Conservation (phyloP, 1,139 yeast genomes). For the Yamadazyma conglobata region DNA sequence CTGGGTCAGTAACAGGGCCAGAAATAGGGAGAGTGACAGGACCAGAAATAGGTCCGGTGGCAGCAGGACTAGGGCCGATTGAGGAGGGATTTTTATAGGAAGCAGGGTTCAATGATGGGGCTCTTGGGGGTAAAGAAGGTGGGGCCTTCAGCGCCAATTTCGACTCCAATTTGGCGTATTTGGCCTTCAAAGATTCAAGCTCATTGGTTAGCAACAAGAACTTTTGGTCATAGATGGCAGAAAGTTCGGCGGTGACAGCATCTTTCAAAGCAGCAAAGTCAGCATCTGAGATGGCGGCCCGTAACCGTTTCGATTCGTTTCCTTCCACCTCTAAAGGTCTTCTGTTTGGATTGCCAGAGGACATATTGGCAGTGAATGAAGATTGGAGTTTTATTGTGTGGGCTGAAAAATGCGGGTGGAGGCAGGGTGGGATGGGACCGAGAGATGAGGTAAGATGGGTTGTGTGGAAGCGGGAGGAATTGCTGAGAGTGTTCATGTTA, state of each 20-base stretch:
- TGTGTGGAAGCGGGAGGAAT: too few relatives aligned
- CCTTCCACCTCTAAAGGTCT: conserved; percentile 5
- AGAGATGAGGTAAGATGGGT: neutral
- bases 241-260: conserved; percentile 17
- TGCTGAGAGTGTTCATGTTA: too few relatives aligned
- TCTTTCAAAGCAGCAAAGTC: conserved; percentile 14
- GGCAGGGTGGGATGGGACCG: too few relatives aligned
- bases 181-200: conserved; percentile 17
- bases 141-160: conserved; percentile 8
- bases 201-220: conserved; percentile 21
- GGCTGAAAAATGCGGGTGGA: too few relatives aligned
- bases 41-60: too few relatives aligned
- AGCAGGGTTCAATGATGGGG: neutral
- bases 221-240: conserved; percentile 19
- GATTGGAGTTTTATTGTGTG: too few relatives aligned
- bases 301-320: conserved; percentile 4
- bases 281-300: neutral
- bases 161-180: conserved; percentile 7
- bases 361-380: conserved; percentile 1
- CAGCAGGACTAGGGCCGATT: too few relatives aligned
- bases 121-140: conserved; percentile 17
- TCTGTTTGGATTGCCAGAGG: conserved; percentile 1
- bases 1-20: too few relatives aligned
- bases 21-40: too few relatives aligned
- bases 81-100: neutral